phyloP scores from a whole-genome alignment of 202 grass and related monocot species.

The Carex sylvatica region DNA sequence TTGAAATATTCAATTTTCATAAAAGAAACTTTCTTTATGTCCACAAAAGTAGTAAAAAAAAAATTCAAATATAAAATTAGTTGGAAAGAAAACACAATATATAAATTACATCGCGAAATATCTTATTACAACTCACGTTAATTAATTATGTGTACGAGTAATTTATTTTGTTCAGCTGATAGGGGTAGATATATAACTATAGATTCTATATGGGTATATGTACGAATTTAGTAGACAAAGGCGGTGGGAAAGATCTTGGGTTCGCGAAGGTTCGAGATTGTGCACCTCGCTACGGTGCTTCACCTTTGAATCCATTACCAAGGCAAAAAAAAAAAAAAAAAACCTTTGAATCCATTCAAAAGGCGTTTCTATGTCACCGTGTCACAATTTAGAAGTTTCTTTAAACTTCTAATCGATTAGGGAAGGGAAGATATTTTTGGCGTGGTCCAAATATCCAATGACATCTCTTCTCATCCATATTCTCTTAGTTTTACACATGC shows the following conservation, averaged over 20 bases:
- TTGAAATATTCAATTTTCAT: too few species aligned
- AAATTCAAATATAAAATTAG: too few species aligned
- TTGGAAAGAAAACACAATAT: too few species aligned
- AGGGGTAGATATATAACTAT: background rate
- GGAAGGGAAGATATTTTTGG: background rate
- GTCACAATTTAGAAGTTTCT: background rate
- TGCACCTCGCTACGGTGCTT: background rate
- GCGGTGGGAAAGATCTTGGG: slow-evolving; percentile 3
- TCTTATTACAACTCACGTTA: too few species aligned
- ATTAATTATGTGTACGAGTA: too few species aligned
- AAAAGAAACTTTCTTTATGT: too few species aligned
- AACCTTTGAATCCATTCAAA: too few species aligned
- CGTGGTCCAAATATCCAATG: background rate
- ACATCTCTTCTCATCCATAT: too few species aligned
- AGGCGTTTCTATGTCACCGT: background rate
- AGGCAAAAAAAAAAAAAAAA: too few species aligned
- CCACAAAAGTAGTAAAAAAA: too few species aligned
- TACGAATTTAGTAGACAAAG: background rate
- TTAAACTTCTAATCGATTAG: background rate
- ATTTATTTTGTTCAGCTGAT: background rate
- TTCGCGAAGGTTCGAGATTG: slow-evolving; percentile 26
- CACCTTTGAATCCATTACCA: background rate
- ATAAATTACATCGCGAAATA: too few species aligned
- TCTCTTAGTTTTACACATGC: too few species aligned
- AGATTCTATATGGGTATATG: background rate